Conservation (phyloP, 2,329 filamentous ascomycete species). For the Cercospora sp. region DNA sequence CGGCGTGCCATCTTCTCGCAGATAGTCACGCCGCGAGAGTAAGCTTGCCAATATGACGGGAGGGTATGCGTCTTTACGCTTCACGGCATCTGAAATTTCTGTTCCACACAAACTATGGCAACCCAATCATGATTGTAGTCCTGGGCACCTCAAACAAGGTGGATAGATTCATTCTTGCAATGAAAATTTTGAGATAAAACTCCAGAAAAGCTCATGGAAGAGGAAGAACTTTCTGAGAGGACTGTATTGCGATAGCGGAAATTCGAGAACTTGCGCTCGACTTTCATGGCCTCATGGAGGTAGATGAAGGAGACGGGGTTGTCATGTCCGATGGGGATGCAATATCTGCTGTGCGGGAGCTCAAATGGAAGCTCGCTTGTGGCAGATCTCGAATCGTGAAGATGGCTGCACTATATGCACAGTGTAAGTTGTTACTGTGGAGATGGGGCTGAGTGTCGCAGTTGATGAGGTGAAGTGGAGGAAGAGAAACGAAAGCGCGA, state of each 20-base stretch:
- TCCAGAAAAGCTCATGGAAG: slow-evolving; percentile 30
- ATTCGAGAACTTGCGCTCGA: neutral
- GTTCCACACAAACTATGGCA: slow-evolving; percentile 37
- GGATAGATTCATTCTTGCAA: slow-evolving; percentile 35
- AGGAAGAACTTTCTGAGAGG: slow-evolving; percentile 36
- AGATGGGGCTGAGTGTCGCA: too few species aligned
- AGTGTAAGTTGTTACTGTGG: too few species aligned
- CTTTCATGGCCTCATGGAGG: neutral
- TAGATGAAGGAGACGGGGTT: neutral
- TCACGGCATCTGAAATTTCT: neutral
- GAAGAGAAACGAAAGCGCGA: too few species aligned
- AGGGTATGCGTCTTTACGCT: neutral
- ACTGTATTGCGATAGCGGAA: slow-evolving; percentile 36
- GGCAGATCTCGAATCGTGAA: too few species aligned
- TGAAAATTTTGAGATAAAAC: slow-evolving; percentile 24
- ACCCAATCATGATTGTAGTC: slow-evolving; percentile 31
- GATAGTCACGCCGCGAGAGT: neutral
- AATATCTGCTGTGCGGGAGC: neutral
- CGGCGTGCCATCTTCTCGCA: neutral
- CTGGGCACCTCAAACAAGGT: slow-evolving; percentile 39
- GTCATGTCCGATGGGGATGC: neutral
- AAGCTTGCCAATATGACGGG: neutral
- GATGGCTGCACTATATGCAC: too few species aligned
- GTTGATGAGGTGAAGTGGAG: too few species aligned
- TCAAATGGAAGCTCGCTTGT: neutral